Percentiles rank a stretch among this genome's conserved stretches.
Evolutionary conservation across 2,329 filamentous ascomycete genomes (phyloP).

Genomic region (Aspergillus sp.): DNA sequence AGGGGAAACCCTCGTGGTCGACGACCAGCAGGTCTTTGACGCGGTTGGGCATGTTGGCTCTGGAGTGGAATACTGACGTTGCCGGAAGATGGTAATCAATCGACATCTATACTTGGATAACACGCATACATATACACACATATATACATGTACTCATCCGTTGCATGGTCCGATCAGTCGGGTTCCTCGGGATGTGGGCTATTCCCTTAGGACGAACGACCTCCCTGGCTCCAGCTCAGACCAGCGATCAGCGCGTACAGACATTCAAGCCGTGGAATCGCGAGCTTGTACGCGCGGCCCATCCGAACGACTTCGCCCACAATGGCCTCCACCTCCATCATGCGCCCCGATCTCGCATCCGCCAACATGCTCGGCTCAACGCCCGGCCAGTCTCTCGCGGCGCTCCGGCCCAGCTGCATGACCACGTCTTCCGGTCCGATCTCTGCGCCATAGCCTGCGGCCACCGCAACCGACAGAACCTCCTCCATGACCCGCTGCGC

Average conservation of each 20-base stretch:
- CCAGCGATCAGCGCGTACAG: neutral
- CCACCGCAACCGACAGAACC: neutral
- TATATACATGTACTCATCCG: too few species aligned
- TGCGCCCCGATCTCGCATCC: neutral
- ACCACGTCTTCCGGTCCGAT: neutral
- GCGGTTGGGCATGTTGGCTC: neutral
- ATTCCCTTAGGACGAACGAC: too few species aligned
- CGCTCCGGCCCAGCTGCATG: neutral
- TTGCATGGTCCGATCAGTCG: too few species aligned
- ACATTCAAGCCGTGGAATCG: neutral
- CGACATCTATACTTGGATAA: too few species aligned
- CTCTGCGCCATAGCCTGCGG: neutral
- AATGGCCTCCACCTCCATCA: neutral
- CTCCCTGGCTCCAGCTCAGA: neutral
- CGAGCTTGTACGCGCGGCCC: neutral
- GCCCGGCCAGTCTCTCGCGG: neutral
- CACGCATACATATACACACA: too few species aligned
- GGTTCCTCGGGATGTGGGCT: neutral
- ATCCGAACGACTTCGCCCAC: neutral
- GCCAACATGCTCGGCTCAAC: neutral
- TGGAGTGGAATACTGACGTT: too few species aligned
- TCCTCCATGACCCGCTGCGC: neutral
- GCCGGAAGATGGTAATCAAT: too few species aligned
- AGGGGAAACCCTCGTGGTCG: slow-evolving; percentile 17
- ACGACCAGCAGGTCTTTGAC: neutral